Evolutionary conservation across 2,329 filamentous ascomycete genomes (phyloP).

Genomic region (Graphilbum ipis-grandicollis): DNA sequence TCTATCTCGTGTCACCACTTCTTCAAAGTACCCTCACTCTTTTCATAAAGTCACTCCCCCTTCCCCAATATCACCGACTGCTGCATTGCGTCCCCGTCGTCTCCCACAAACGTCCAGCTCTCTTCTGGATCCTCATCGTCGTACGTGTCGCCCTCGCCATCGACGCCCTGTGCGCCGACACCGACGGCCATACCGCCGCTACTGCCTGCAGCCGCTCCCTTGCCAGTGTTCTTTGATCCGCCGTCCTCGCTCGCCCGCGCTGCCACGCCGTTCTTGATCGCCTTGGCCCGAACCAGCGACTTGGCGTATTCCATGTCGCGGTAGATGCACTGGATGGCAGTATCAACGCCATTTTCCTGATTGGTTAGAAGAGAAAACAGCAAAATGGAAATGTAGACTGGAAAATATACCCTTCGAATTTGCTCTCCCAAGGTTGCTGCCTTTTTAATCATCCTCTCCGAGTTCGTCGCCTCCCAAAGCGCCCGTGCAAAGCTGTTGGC

Average conservation of each 20-base stretch:
- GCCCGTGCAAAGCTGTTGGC: constrained; percentile 72
- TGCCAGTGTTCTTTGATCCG: too few species aligned
- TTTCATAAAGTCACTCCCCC: background rate
- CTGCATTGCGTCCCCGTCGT: constrained; percentile 6
- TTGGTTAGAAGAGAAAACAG: background rate
- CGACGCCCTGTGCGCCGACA: constrained; percentile 33
- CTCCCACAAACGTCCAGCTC: constrained; percentile 80
- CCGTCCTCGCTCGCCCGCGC: constrained; percentile 15
- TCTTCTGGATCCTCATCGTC: constrained; percentile 54
- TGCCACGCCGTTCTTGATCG: constrained; percentile 26
- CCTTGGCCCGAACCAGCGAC: constrained; percentile 56
- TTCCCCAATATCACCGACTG: constrained; percentile 1
- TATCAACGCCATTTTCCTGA: constrained; percentile 79
- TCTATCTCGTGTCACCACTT: background rate
- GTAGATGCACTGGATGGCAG: constrained; percentile 82
- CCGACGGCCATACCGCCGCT: constrained; percentile 26
- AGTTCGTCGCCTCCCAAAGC: constrained; percentile 81
- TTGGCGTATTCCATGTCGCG: constrained; percentile 87
- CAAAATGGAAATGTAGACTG: background rate
- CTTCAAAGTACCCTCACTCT: background rate
- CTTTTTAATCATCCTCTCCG: constrained; percentile 79
- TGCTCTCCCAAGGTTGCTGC: constrained; percentile 67
- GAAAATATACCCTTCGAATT: constrained; percentile 51
- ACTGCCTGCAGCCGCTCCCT: too few species aligned
- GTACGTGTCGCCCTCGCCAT: constrained; percentile 19